Evolutionary conservation across 2,329 filamentous ascomycete genomes (phyloP).

Genomic region (Lasiodiplodia sp.): DNA sequence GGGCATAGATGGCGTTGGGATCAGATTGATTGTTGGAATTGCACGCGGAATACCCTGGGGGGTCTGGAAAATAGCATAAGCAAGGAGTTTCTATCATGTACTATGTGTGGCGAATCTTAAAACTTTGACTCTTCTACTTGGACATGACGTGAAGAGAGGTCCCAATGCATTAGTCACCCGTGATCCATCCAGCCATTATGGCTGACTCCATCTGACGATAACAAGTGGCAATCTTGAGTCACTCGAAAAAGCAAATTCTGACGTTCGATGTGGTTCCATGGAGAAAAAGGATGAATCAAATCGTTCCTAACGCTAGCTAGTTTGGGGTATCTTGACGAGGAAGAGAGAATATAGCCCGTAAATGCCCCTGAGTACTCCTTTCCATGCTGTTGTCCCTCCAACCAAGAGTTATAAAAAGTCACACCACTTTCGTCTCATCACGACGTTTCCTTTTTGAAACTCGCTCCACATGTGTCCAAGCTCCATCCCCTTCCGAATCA

Average conservation of each 20-base stretch:
- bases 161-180: background rate
- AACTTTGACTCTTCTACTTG: background rate
- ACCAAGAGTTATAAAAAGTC: background rate
- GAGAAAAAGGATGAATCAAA: background rate
- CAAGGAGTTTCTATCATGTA: background rate
- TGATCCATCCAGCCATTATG: background rate
- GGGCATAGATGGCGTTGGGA: background rate
- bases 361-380: conserved; percentile 21
- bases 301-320: conserved; percentile 9
- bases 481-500: background rate
- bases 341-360: background rate
- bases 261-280: background rate
- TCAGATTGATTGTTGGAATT: background rate
- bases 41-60: conserved; percentile 8
- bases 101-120: background rate
- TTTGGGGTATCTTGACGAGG: conserved; percentile 13
- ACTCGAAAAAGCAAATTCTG: background rate
- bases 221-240: background rate
- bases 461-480: conserved; percentile 18
- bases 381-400: conserved; percentile 4
- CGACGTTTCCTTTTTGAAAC: conserved; percentile 15
- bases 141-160: background rate
- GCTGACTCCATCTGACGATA: background rate
- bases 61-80: background rate
- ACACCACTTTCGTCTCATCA: conserved; percentile 7